These are phyloP conservation scores for Thielaviopsis ethacetica DNA, from an alignment of 2,329 filamentous ascomycete species.

Conservation along the genomic window DNA sequence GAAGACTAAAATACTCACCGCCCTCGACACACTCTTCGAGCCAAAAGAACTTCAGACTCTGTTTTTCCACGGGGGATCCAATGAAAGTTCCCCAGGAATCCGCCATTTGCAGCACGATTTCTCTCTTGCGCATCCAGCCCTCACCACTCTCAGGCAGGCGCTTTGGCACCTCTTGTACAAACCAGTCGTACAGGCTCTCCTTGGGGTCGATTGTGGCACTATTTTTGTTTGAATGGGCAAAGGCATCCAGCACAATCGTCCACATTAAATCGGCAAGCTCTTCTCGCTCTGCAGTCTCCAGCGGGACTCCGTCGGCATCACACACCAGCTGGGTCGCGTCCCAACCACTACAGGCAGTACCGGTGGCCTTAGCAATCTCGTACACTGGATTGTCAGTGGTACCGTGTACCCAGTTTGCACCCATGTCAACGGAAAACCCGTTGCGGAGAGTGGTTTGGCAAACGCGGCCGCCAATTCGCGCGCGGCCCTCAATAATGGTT, in stretches of 20 bases:
- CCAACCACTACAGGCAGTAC: slow-evolving; percentile 30
- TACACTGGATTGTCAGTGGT: slow-evolving; percentile 54
- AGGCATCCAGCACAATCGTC: slow-evolving; percentile 51
- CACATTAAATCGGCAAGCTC: slow-evolving; percentile 40
- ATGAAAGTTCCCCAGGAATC: slow-evolving; percentile 58
- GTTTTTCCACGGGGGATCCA: slow-evolving; percentile 43
- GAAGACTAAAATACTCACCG: slow-evolving; percentile 23
- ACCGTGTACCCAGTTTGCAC: slow-evolving; percentile 71
- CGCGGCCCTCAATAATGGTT: slow-evolving; percentile 51
- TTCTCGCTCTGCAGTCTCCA: slow-evolving; percentile 31
- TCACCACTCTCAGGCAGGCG: slow-evolving; percentile 30
- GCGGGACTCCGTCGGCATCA: slow-evolving; percentile 35
- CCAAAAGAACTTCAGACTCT: slow-evolving; percentile 65
- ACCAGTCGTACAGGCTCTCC: slow-evolving; percentile 39
- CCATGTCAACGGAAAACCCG: slow-evolving; percentile 37
- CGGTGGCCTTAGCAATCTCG: slow-evolving; percentile 45
- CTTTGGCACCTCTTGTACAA: slow-evolving; percentile 26
- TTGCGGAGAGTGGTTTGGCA: slow-evolving; percentile 33
- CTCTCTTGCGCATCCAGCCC: slow-evolving; percentile 24
- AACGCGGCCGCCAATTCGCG: slow-evolving; percentile 50
- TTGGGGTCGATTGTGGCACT: slow-evolving; percentile 28
- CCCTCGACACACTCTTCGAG: slow-evolving; percentile 64
- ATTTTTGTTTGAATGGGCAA: slow-evolving; percentile 45
- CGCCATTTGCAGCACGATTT: slow-evolving; percentile 33
- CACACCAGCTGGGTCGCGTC: slow-evolving; percentile 39